Percentiles rank a stretch among this genome's conserved stretches.
Conservation (phyloP, 805 yeast genomes). For the Candida pseudofarinosa region DNA sequence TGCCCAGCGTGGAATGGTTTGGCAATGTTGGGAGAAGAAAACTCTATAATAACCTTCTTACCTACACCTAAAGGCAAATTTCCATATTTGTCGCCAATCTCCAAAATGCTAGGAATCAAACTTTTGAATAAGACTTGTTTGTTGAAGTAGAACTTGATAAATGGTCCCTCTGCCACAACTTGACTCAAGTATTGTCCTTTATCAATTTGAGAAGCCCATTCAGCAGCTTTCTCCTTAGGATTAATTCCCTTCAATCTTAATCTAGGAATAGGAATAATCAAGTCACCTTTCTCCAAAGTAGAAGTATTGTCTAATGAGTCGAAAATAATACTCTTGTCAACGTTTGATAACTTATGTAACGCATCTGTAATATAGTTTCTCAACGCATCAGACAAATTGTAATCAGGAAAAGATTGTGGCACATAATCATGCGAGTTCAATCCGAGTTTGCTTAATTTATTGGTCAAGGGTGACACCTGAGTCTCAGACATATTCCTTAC, state of each 20-base stretch:
- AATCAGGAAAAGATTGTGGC: conserved; percentile 65
- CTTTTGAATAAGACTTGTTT: conserved; percentile 61
- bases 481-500: conserved; percentile 3
- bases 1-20: conserved; percentile 99
- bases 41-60: conserved; percentile 76
- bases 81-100: conserved; percentile 64
- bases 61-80: conserved; percentile 66
- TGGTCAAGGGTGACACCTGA: conserved; percentile 21
- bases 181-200: conserved; percentile 62
- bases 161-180: conserved; percentile 83
- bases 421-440: conserved; percentile 39
- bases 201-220: conserved; percentile 78
- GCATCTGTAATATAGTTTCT: conserved; percentile 86
- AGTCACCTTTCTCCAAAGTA: conserved; percentile 86
- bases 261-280: conserved; percentile 89
- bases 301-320: conserved; percentile 87
- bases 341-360: conserved; percentile 68
- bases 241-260: conserved; percentile 75
- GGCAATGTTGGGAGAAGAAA: conserved; percentile 97
- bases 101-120: conserved; percentile 66
- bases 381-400: conserved; percentile 80
- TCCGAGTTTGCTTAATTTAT: conserved; percentile 33
- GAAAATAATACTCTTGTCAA: conserved; percentile 63
- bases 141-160: conserved; percentile 82
- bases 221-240: conserved; percentile 63